Evolutionary conservation across 805 yeast species (phyloP).

Genomic region (Wickerhamomyces strasburgensis): DNA sequence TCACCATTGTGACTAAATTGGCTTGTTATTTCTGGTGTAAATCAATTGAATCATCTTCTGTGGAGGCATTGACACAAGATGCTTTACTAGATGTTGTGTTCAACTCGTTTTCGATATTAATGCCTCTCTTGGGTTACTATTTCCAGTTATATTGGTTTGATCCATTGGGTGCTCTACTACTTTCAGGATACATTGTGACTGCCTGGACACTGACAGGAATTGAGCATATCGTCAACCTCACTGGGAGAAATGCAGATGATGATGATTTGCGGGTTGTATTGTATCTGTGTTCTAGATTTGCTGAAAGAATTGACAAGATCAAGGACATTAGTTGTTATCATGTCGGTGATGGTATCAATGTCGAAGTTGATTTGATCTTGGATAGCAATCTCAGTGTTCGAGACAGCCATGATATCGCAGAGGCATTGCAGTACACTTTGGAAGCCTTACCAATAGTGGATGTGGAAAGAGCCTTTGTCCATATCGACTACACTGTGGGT

Average conservation of each 20-base stretch:
- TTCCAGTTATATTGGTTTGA: constrained; percentile 65
- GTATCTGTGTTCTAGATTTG: constrained; percentile 64
- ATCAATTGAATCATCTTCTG: constrained; percentile 55
- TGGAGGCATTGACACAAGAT: constrained; percentile 78
- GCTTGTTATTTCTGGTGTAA: constrained; percentile 63
- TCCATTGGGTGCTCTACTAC: constrained; percentile 63
- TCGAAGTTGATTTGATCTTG: constrained; percentile 69
- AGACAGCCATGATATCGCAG: constrained; percentile 78
- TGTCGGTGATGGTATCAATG: constrained; percentile 71
- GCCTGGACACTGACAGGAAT: constrained; percentile 63
- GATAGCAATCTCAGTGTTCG: constrained; percentile 46
- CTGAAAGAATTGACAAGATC: constrained; percentile 58
- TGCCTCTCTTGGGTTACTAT: constrained; percentile 59
- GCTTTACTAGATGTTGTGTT: constrained; percentile 75
- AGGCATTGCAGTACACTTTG: constrained; percentile 73
- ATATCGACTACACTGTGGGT: constrained; percentile 52
- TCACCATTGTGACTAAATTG: constrained; percentile 56
- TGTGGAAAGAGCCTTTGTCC: constrained; percentile 80
- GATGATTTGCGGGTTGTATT: constrained; percentile 61
- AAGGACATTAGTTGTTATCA: constrained; percentile 70
- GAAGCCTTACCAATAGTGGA: constrained; percentile 70
- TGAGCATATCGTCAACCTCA: constrained; percentile 68
- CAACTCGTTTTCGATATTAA: constrained; percentile 63
- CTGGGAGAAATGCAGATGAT: constrained; percentile 65
- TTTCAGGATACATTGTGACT: constrained; percentile 56